Percentiles rank a stretch among this genome's conserved stretches.
These are phyloP conservation scores for Ogataea pini DNA, from an alignment of 805 yeast genomes.

Conservation along the genomic window DNA sequence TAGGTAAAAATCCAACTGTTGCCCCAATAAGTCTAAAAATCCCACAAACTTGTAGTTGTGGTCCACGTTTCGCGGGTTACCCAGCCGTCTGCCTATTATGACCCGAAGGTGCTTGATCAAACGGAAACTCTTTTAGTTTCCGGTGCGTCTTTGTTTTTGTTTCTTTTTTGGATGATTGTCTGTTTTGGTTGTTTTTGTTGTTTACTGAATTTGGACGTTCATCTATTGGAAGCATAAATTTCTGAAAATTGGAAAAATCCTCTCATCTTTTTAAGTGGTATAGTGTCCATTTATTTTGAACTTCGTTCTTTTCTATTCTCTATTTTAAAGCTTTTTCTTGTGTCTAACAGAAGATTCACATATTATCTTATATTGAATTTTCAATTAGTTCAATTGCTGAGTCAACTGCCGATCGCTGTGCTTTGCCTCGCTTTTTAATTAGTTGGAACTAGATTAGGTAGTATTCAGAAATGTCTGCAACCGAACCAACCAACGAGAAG, in stretches of 20 bases:
- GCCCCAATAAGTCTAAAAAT: conserved; percentile 1
- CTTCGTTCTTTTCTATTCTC: conserved; percentile 12
- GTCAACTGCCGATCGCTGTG: conserved; percentile 5
- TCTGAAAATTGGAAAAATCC: conserved; percentile 12
- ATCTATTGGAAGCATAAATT: conserved; percentile 16
- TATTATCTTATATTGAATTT: conserved; percentile 9
- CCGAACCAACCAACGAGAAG: conserved; percentile 31
- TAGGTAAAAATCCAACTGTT: conserved; percentile 6
- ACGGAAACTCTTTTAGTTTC: conserved; percentile 6
- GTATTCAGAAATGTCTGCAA: conserved; percentile 21
- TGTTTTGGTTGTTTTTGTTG: conserved; percentile 16
- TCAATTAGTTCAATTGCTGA: conserved; percentile 21
- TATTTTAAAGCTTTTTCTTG: conserved; percentile 7
- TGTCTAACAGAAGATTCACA: conserved; percentile 4
- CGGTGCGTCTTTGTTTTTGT: conserved; percentile 8
- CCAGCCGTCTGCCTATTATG: background rate
- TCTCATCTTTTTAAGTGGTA: conserved; percentile 20
- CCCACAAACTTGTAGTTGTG: background rate
- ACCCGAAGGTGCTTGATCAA: background rate
- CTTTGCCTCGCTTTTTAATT: conserved; percentile 10
- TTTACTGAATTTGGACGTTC: conserved; percentile 22
- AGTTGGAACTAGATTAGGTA: conserved; percentile 10
- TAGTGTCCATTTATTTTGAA: conserved; percentile 17
- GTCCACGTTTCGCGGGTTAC: background rate
- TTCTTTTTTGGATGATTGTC: conserved; percentile 18